Evolutionary conservation across 495 filamentous ascomycete species (phyloP), one percentile per base, ranked within the genome.

Genomic region (Penicillium longicatenatum): DNA sequence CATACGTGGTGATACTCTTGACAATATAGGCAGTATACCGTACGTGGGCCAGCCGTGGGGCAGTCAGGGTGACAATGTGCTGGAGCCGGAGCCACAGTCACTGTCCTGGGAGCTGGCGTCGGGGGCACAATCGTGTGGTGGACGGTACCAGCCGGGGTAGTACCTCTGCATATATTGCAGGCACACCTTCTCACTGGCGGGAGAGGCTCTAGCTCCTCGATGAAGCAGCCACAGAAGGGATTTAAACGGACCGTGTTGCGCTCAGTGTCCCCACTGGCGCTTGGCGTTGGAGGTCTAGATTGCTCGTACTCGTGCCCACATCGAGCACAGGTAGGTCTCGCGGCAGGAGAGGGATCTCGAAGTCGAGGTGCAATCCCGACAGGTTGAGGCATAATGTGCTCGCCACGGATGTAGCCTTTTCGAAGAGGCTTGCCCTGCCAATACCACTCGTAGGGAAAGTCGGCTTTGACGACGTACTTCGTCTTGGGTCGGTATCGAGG

Each of bases 391-490:
- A 37, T 21, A 42, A 53, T 44, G 22, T 31, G 49, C 26, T 57
- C 59, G 20, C 49, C 54, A 8, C 48, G 47, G 17, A 20, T 22
- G 4, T 54, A 33, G n/a, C 58, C 61, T 57, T 44, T 49, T 22
- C 55, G 61, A 31, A 67, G 51, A 17, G 66, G 43, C 39, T 67
- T 63, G 50, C 64, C 64, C 20, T 56, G 33, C 64, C 61, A 69
- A 55, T 66, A 69, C 39, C 48, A 44, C 17, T 11, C 47, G 19
- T 50, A 53, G 49, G 49, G 59, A 7, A 49, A 49, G 17, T 60
- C 35, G 14, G 24, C 43, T 45, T 45, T 55, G 44, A 20, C 12
- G 17, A 14, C 11, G 24, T 44, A 44, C 7, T n/a, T 14, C 30
- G 41, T 47, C 3, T 19, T 54, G 21, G n/a, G 52, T 19, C 11